Conservation (phyloP, 192 early-diverging fungal species). For the Neocallimastix lanati region DNA sequence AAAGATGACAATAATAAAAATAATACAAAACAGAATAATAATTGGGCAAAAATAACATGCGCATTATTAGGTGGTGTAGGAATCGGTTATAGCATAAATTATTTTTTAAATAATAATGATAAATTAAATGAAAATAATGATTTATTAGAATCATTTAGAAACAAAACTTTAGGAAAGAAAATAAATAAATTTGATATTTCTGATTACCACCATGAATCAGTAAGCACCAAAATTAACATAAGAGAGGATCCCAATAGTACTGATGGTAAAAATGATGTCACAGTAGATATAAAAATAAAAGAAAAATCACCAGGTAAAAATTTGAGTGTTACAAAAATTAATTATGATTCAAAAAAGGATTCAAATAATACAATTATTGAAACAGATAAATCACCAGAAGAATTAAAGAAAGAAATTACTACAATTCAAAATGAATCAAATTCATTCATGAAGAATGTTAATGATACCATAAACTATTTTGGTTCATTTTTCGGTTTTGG, state of each 20-base stretch:
- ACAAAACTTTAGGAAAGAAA: neutral
- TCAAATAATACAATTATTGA: neutral
- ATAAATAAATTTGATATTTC: neutral
- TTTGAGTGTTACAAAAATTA: neutral
- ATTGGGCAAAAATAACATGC: neutral
- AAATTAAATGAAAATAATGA: neutral
- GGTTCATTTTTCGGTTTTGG: neutral
- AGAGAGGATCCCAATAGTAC: neutral
- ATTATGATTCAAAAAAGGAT: neutral
- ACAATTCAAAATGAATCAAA: neutral
- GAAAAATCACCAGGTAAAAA: neutral
- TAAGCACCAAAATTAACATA: neutral
- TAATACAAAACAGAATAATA: neutral
- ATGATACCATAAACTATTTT: neutral
- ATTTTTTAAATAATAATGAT: neutral
- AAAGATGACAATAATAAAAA: neutral
- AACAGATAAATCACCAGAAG: neutral
- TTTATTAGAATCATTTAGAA: neutral
- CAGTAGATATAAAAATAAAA: neutral
- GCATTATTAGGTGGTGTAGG: neutral
- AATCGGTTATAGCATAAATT: neutral
- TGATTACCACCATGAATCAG: neutral
- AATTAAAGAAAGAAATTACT: neutral
- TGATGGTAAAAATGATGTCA: neutral
- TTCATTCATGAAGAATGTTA: neutral